Percentiles rank a stretch among this genome's conserved stretches.
phyloP scores from a whole-genome alignment of 371 early-diverging fungal species.

The Coemansia sp. region DNA sequence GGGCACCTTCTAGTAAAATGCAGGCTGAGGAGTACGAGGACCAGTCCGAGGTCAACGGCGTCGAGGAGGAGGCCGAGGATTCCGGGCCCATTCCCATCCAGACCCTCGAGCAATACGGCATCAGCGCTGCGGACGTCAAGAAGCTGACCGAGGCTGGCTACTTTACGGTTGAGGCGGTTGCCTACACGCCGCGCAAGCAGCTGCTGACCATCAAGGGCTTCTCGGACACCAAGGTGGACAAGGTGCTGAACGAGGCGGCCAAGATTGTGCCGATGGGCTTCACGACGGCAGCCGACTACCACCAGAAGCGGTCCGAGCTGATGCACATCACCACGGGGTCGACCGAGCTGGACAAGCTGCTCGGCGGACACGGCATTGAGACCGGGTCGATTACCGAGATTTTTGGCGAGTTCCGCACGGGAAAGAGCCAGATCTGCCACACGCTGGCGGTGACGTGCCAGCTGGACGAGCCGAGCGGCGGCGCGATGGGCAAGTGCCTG shows the following conservation, averaged over 20 bases:
- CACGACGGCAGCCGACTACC: slow-evolving; percentile 94
- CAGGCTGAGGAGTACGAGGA: slow-evolving; percentile 49
- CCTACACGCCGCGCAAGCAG: slow-evolving; percentile 94
- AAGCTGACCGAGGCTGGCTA: slow-evolving; percentile 93
- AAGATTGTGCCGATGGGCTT: slow-evolving; percentile 98
- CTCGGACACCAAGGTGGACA: slow-evolving; percentile 98
- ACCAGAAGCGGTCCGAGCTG: slow-evolving; percentile 83
- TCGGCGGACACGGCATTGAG: slow-evolving; percentile 95
- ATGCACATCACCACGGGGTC: slow-evolving; percentile 95
- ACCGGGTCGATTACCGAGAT: slow-evolving; percentile 99
- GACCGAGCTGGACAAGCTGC: slow-evolving; percentile 90
- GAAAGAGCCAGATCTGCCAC: slow-evolving; percentile 99
- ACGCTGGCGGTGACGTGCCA: slow-evolving; percentile 98
- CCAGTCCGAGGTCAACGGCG: slow-evolving; percentile 46
- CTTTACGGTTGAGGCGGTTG: slow-evolving; percentile 94
- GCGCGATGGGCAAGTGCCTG: slow-evolving; percentile 96
- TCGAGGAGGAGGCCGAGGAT: slow-evolving; percentile 46
- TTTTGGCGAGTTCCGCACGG: slow-evolving; percentile 99
- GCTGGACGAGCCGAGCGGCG: slow-evolving; percentile 93
- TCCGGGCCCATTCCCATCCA: slow-evolving; percentile 52
- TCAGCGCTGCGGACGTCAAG: slow-evolving; percentile 79
- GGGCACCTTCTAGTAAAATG: slow-evolving; percentile 11
- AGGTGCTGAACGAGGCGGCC: slow-evolving; percentile 93
- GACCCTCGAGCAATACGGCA: slow-evolving; percentile 71
- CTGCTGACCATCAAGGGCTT: slow-evolving; percentile 96